Percentiles rank a stretch among this genome's conserved stretches.
Conservation (phyloP, 495 filamentous ascomycete species). For the Podospora pseudopauciseta region DNA sequence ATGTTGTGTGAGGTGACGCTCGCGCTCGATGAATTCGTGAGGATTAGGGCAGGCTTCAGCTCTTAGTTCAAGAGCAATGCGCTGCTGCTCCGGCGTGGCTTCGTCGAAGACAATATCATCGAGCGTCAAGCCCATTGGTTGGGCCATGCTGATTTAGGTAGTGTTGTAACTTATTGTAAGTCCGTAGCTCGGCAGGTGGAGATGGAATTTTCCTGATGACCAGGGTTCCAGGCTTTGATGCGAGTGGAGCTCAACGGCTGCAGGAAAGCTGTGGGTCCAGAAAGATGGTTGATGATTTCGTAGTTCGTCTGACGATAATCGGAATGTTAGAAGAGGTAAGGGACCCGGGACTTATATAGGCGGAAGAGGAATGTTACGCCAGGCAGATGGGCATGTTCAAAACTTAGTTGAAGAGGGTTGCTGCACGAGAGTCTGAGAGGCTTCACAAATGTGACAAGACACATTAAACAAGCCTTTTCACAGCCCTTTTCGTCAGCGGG, state of each 20-base stretch:
- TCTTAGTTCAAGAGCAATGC: slow-evolving; percentile 22
- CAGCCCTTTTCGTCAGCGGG: not conserved
- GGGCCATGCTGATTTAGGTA: slow-evolving; percentile 16
- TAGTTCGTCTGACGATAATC: not conserved
- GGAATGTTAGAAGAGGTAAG: not conserved
- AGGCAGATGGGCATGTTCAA: not conserved
- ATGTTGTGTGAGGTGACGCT: slow-evolving; percentile 56
- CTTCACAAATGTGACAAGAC: not conserved
- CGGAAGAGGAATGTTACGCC: not conserved
- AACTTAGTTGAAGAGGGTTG: not conserved
- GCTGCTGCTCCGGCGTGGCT: slow-evolving; percentile 25
- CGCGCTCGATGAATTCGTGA: slow-evolving; percentile 63
- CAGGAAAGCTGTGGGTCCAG: not conserved
- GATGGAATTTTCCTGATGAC: not conserved
- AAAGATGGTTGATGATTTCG: not conserved
- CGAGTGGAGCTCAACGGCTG: slow-evolving; percentile 8
- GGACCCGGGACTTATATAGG: not conserved
- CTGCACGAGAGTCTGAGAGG: not conserved
- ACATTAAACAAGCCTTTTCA: not conserved
- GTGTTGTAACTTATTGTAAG: not conserved
- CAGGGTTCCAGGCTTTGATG: slow-evolving; percentile 3
- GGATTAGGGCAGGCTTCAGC: slow-evolving; percentile 21
- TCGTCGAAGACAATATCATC: slow-evolving; percentile 24
- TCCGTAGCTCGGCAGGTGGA: not conserved
- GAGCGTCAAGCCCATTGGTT: slow-evolving; percentile 20